Base-by-base conservation (phyloP, 2,329 filamentous ascomycete genomes). In the Apiospora arundinis region DNA sequence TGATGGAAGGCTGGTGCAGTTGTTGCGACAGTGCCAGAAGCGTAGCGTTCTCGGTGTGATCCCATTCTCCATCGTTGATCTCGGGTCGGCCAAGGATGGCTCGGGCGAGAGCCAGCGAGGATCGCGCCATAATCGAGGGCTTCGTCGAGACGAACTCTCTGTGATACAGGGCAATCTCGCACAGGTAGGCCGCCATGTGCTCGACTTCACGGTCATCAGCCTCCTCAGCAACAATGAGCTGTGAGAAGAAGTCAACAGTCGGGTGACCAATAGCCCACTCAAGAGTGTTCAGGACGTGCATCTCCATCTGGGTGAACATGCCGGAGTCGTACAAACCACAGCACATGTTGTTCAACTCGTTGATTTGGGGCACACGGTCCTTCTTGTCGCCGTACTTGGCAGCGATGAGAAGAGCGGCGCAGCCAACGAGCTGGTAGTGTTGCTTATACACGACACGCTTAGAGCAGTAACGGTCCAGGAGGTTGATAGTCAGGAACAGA, bases 231-330 rank as follows among this genome's bases (percentile, higher is more conserved):
- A 97, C 89, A 73, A 95, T 94, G 73, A 98, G 86, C 80, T 97
- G 93, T 66, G 97, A 89, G 84, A 98, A 99, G 81, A 92, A 93
- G 83, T 98, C 95, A 75, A 98, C 93, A 40, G 96, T 98, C 1
- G 96, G 95, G 84, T 98, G 95, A 70, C 96, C 96, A 76, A 99
- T 93, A 76, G 92, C 91, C 96, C 96, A 99, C 81, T 97, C 94
- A 72, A 99, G 89, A 1, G 96, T 99, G 84, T 98, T 97, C 77
- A 99, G 89, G 48, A 99, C 95, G 82, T 99, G 96, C 95, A 97
- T 98, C 85, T 99, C 96, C 96, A 99, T 99, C 83, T 99, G 96
- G 14, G 95, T 95, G 85, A 99, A 99, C 96, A 99, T 99, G 85
- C 97, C 95, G 68, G 97, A 95, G 78, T 99, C 96, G 84, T 99